A percentile compares a stretch with the other conserved stretches of the same genome.
Conservation (phyloP, 495 filamentous ascomycete genomes). For the Venustampulla echinocandica region DNA sequence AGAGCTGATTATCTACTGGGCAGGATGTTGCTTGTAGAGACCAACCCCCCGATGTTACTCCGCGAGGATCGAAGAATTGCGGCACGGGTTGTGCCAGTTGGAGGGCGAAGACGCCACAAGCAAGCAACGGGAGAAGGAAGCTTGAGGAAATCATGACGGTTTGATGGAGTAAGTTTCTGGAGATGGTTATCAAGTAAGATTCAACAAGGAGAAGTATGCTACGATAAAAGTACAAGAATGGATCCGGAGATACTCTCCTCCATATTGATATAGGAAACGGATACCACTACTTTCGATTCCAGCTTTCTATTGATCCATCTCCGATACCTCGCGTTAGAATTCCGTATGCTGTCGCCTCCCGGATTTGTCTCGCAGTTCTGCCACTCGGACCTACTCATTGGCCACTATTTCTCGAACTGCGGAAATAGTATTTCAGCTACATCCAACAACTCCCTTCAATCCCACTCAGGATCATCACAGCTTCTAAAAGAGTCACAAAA, state of each 20-base stretch:
- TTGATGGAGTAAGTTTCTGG: not conserved
- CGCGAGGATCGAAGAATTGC: constrained; percentile 1
- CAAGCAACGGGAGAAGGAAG: not conserved
- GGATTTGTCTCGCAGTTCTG: not conserved
- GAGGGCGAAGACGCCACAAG: not conserved
- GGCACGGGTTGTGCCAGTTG: not conserved
- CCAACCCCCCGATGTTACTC: constrained; percentile 5
- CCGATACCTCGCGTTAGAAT: not conserved
- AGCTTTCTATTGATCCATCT: not conserved
- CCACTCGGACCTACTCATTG: not conserved
- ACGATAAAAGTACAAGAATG: no score
- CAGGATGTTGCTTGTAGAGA: not conserved
- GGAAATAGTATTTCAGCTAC: not conserved
- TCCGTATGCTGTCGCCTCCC: not conserved
- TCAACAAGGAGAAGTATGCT: no score
- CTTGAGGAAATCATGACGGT: not conserved
- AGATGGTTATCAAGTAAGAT: not conserved
- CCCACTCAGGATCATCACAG: no score
- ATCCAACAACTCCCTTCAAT: not conserved
- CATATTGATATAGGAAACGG: not conserved
- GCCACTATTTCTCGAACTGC: not conserved
- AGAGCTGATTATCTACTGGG: not conserved
- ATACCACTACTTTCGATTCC: not conserved
- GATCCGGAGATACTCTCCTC: not conserved
- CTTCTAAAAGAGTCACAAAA: no score